phyloP scores from a whole-genome alignment of 2,329 filamentous ascomycete species.

The Nemania sp. region DNA sequence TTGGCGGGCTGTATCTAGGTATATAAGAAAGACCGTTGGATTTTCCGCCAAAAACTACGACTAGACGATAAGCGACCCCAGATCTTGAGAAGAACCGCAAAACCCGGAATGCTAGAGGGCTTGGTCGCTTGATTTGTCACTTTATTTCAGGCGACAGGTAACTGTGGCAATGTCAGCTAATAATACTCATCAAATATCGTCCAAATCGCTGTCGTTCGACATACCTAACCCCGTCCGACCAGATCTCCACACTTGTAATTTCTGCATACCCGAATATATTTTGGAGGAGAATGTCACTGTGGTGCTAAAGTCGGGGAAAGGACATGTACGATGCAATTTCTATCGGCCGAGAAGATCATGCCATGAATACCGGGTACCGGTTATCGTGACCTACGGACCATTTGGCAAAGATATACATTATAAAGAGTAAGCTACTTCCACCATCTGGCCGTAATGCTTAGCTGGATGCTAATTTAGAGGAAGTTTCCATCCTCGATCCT shows the following conservation, averaged over 20 bases:
- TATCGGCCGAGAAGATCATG: constrained; percentile 17
- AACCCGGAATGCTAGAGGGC: no score
- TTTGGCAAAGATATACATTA: constrained; percentile 5
- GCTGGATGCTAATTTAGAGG: background rate
- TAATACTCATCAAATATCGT: background rate
- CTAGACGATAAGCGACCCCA: no score
- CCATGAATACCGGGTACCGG: background rate
- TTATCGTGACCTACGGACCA: background rate
- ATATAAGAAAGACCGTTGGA: no score
- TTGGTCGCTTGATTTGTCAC: no score
- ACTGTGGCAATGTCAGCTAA: no score
- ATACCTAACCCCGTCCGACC: constrained; percentile 17
- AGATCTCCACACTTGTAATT: constrained; percentile 23
- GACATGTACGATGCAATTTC: constrained; percentile 21
- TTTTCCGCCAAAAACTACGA: no score
- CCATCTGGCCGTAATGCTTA: background rate
- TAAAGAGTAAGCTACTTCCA: background rate
- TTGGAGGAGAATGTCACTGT: constrained; percentile 28
- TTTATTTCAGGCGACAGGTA: no score
- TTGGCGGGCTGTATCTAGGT: no score
- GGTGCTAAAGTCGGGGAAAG: background rate
- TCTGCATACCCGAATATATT: constrained; percentile 18
- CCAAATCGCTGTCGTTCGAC: background rate
- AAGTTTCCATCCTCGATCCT: constrained; percentile 42
- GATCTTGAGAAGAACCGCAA: no score